Conservation (phyloP, 345 rosid species). For the Firmiana major region DNA sequence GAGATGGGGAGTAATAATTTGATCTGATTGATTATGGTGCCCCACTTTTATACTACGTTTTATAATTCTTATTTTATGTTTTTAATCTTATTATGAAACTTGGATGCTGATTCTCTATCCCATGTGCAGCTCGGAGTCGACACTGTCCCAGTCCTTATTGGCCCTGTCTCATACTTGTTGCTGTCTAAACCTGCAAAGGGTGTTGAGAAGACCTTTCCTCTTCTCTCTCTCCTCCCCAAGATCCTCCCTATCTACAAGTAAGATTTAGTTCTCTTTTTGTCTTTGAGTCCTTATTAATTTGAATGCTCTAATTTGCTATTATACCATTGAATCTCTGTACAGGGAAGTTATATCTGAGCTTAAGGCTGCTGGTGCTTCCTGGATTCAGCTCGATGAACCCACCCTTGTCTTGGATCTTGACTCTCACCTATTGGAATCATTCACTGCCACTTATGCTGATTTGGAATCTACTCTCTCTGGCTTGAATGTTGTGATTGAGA, state of each 20-base stretch:
- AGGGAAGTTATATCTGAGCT: slow-evolving; percentile 92
- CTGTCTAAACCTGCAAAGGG: slow-evolving; percentile 94
- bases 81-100: background rate
- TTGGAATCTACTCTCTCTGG: slow-evolving; percentile 79
- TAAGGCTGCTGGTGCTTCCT: slow-evolving; percentile 90
- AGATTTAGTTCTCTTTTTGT: slow-evolving; percentile 15
- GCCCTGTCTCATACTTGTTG: slow-evolving; percentile 92
- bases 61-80: background rate
- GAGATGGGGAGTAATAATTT: background rate
- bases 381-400: slow-evolving; percentile 97
- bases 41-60: background rate
- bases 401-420: slow-evolving; percentile 91
- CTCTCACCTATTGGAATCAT: slow-evolving; percentile 69
- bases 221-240: slow-evolving; percentile 84
- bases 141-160: slow-evolving; percentile 85
- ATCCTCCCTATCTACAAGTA: slow-evolving; percentile 91
- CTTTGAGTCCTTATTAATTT: background rate
- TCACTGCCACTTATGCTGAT: slow-evolving; percentile 73
- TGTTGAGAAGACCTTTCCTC: slow-evolving; percentile 72
- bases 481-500: slow-evolving; percentile 76
- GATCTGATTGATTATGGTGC: background rate
- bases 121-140: slow-evolving; percentile 75
- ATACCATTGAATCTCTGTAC: slow-evolving; percentile 18
- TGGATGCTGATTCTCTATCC: slow-evolving; percentile 20
- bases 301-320: slow-evolving; percentile 8